Evolutionary conservation across 2,329 filamentous ascomycete genomes (phyloP), one percentile per base, ranked within the genome.

Genomic region (Trichophyton rubrum): DNA sequence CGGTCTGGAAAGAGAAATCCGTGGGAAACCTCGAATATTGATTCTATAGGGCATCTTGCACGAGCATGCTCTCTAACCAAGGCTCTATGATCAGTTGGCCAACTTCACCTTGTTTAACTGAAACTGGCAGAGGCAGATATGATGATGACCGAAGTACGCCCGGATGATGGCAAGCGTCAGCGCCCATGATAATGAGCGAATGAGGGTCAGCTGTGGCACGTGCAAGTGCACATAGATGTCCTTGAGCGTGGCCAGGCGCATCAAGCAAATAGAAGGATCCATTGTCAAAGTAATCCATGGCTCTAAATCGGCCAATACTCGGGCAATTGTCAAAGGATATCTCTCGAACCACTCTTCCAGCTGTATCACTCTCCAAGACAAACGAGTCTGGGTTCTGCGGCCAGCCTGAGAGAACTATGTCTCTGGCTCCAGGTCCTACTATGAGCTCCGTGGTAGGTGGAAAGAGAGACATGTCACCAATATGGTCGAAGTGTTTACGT

Each of bases 371-470:
- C 43, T 75, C 72, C 2, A 68, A 65, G 0, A 77, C 66, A 0
- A 67, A 66, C 0, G 71, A 71, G 0, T 75, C 64, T 1, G 69
- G 67, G 22, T 74, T 71, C 1, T 65, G 60, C 0, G 80, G 81
- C 56, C 73, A 79, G 0, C 77, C 79, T 0, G 80, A 80, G 2
- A 77, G 65, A 64, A 78, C 75, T 0, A 68, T 67, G 1, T 73
- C 62, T 56, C 75, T 78, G 67, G 82, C 79, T 0, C 80, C 80
- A 0, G 80, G 77, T 0, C 81, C 82, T 2, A 82, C 79, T 35
- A 83, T 65, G 0, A 84, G 65, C 7, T 77, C 72, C 0, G 79
- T 80, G 0, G 64, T 68, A 0, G 64, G 0, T 0, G 79, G 78
- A 56, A 83, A 83, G 0, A 67, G 70, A 0, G 75, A 73, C 0